phyloP scores from a whole-genome alignment of 805 yeast species.

The Blastobotrys parvus region DNA sequence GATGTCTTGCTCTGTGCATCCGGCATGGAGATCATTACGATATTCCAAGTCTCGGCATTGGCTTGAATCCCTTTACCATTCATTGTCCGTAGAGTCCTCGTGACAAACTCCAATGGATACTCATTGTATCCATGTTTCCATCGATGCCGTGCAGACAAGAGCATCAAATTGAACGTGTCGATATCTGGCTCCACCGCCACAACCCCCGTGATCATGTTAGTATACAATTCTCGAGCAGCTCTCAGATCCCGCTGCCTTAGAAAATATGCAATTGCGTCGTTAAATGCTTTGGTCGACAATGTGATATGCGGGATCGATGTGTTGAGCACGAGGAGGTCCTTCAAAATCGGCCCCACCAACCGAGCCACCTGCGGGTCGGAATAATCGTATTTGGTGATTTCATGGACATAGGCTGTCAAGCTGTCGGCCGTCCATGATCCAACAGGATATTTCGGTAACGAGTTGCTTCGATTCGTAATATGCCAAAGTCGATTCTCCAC shows the following conservation, averaged over 20 bases:
- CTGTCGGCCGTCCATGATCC: not conserved
- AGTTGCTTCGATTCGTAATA: too few species aligned
- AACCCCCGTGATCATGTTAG: conserved; percentile 12
- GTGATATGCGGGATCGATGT: not conserved
- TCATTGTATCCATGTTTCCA: conserved; percentile 3
- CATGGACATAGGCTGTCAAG: not conserved
- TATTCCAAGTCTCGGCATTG: conserved; percentile 18
- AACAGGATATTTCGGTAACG: not conserved
- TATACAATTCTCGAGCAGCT: conserved; percentile 14
- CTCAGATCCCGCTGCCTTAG: conserved; percentile 9
- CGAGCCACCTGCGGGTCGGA: not conserved
- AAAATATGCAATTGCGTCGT: conserved; percentile 16
- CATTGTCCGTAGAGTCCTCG: conserved; percentile 11
- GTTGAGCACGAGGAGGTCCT: conserved; percentile 10
- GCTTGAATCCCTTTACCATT: conserved; percentile 8
- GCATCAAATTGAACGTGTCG: conserved; percentile 14
- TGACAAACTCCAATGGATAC: conserved; percentile 11
- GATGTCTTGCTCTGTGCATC: conserved; percentile 3
- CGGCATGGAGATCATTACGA: conserved; percentile 10
- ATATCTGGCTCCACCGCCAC: conserved; percentile 5
- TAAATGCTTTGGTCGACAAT: conserved; percentile 14
- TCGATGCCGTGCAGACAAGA: conserved; percentile 7
- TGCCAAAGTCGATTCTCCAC: too few species aligned
- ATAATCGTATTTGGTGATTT: not conserved
- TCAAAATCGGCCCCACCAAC: conserved; percentile 5